Evolutionary conservation across 2,329 filamentous ascomycete genomes (phyloP).

Genomic region (Apiospora malaysiana): DNA sequence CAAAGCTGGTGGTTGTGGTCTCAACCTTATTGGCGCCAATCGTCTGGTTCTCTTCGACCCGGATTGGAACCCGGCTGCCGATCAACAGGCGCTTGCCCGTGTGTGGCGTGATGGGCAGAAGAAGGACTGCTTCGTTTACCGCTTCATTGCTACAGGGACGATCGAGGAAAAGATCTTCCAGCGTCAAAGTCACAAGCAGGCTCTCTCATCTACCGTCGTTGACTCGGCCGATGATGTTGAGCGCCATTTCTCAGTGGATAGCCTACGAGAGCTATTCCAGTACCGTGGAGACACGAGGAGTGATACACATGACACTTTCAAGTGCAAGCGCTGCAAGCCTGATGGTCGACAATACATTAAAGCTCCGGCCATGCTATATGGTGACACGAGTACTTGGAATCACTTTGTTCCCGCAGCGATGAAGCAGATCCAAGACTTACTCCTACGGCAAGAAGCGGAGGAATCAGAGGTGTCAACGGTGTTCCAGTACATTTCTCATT

Average conservation of each 20-base stretch:
- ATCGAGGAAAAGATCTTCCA: constrained; percentile 99
- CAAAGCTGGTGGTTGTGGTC: constrained; percentile 95
- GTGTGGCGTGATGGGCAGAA: constrained; percentile 99
- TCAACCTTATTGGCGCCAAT: constrained; percentile 80
- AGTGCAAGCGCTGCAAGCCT: constrained; percentile 91
- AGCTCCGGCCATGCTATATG: constrained; percentile 93
- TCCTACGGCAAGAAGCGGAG: constrained; percentile 83
- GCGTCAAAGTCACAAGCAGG: constrained; percentile 97
- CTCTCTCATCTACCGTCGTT: constrained; percentile 92
- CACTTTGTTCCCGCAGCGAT: constrained; percentile 87
- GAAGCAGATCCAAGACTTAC: constrained; percentile 84
- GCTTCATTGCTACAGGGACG: constrained; percentile 97
- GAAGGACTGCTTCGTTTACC: constrained; percentile 99
- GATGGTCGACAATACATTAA: constrained; percentile 89
- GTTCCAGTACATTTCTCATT: constrained; percentile 98
- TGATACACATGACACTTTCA: constrained; percentile 98
- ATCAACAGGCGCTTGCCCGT: constrained; percentile 94
- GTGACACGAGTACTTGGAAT: constrained; percentile 99
- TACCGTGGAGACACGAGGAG: constrained; percentile 84
- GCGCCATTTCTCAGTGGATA: constrained; percentile 92
- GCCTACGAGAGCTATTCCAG: constrained; percentile 90
- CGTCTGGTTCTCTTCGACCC: constrained; percentile 91
- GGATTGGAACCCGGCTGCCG: constrained; percentile 96
- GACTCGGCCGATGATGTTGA: constrained; percentile 97
- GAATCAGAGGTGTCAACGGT: constrained; percentile 88